Percentiles rank a stretch among this genome's conserved stretches.
Evolutionary conservation across 1,284 basidiomycete genomes (phyloP).

Genomic region (Cryptococcus depauperatus): DNA sequence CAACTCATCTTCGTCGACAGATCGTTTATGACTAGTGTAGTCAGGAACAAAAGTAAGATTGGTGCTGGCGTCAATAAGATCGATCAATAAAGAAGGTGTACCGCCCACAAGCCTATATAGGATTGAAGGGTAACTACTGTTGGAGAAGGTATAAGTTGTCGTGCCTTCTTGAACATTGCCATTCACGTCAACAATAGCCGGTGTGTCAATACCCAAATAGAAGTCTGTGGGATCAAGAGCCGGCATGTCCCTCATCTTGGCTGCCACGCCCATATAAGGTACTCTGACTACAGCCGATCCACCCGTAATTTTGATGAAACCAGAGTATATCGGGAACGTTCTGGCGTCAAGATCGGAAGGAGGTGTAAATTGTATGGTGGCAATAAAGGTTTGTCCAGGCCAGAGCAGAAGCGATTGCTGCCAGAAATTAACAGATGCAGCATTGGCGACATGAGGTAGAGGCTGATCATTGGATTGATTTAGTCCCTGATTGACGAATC

Average conservation of each 20-base stretch:
- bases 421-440: slow-evolving; percentile 28
- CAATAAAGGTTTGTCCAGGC: slow-evolving; percentile 20
- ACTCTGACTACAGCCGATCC: slow-evolving; percentile 20
- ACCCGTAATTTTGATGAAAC: slow-evolving; percentile 28
- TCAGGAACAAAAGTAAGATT: slow-evolving; percentile 34
- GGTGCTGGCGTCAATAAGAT: slow-evolving; percentile 45
- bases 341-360: slow-evolving; percentile 27
- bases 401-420: slow-evolving; percentile 24
- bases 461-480: slow-evolving; percentile 29
- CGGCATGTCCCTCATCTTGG: slow-evolving; percentile 35
- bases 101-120: slow-evolving; percentile 51
- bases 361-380: slow-evolving; percentile 24
- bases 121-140: slow-evolving; percentile 41
- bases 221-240: slow-evolving; percentile 32
- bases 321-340: slow-evolving; percentile 37
- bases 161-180: slow-evolving; percentile 18
- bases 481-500: slow-evolving; percentile 6
- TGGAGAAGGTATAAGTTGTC: slow-evolving; percentile 52
- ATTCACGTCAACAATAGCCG: slow-evolving; percentile 19
- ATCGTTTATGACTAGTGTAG: slow-evolving; percentile 22
- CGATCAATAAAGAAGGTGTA: slow-evolving; percentile 49
- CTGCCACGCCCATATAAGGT: slow-evolving; percentile 39
- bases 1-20: slow-evolving; percentile 22
- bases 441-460: slow-evolving; percentile 17
- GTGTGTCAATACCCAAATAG: slow-evolving; percentile 27